phyloP scores from a whole-genome alignment of 2,329 filamentous ascomycete species.

The Fusarium humuli region DNA sequence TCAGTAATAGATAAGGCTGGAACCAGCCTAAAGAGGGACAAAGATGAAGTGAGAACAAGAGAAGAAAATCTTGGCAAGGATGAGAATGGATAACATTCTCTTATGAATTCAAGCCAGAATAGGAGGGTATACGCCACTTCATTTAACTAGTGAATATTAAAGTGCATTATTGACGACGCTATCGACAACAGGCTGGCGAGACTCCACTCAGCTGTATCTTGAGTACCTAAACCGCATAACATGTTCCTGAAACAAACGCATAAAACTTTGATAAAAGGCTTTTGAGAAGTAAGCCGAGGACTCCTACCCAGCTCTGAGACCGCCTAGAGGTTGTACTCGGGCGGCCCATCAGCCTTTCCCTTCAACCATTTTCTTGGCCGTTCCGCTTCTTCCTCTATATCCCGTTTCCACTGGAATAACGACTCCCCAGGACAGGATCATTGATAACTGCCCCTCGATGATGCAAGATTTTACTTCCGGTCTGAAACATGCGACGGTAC shows the following conservation, averaged over 20 bases:
- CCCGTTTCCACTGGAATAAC: background rate
- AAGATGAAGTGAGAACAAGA: background rate
- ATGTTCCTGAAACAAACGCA: too few relatives aligned
- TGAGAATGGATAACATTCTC: background rate
- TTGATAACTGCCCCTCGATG: background rate
- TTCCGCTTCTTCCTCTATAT: too few relatives aligned
- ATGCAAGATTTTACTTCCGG: background rate
- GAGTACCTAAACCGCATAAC: background rate
- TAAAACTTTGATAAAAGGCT: background rate
- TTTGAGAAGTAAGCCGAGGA: fast-evolving
- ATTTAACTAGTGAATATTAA: background rate
- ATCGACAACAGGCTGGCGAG: background rate
- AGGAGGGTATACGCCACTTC: background rate
- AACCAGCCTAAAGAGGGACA: fast-evolving
- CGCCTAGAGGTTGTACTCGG: too few relatives aligned
- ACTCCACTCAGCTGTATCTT: background rate
- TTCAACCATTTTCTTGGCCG: background rate
- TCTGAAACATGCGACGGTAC: background rate
- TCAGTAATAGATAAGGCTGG: background rate
- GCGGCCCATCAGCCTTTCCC: background rate
- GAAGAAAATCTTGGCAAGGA: background rate
- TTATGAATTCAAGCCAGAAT: background rate
- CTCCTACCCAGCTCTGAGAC: background rate
- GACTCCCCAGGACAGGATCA: background rate
- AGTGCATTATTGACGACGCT: background rate